Conservation (phyloP, 805 yeast species). For the Lipomyces starkeyi region DNA sequence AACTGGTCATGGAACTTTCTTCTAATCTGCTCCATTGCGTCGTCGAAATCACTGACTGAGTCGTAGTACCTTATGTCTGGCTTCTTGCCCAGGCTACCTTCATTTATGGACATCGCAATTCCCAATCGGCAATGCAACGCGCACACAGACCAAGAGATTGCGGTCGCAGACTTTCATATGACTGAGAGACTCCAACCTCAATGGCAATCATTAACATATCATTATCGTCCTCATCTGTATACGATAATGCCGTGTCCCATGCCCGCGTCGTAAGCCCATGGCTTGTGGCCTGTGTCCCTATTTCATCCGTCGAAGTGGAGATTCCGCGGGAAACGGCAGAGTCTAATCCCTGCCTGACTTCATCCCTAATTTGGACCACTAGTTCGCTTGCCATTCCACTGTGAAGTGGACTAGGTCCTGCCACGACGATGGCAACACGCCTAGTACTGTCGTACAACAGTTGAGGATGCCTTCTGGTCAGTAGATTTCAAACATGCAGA, state of each 20-base stretch:
- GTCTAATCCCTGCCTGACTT: not conserved
- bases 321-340: not conserved
- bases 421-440: not conserved
- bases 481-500: not conserved
- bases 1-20: not conserved
- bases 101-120: not conserved
- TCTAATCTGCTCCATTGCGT: not conserved
- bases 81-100: not conserved
- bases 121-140: slow-evolving; percentile 4
- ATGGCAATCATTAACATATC: not conserved
- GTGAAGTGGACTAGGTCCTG: slow-evolving; percentile 3
- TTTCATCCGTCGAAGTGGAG: not conserved
- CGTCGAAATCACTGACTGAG: not conserved
- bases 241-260: not conserved
- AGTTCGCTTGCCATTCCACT: not conserved
- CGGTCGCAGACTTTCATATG: not conserved
- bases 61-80: not conserved
- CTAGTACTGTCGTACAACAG: slow-evolving; percentile 2
- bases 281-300: not conserved
- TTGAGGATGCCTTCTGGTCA: not conserved
- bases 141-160: slow-evolving; percentile 6
- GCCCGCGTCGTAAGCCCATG: not conserved
- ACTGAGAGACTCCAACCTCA: slow-evolving; percentile 6
- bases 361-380: not conserved
- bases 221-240: not conserved